Conservation (phyloP, 768 basidiomycete genomes). For the Amanita jacksonii region DNA sequence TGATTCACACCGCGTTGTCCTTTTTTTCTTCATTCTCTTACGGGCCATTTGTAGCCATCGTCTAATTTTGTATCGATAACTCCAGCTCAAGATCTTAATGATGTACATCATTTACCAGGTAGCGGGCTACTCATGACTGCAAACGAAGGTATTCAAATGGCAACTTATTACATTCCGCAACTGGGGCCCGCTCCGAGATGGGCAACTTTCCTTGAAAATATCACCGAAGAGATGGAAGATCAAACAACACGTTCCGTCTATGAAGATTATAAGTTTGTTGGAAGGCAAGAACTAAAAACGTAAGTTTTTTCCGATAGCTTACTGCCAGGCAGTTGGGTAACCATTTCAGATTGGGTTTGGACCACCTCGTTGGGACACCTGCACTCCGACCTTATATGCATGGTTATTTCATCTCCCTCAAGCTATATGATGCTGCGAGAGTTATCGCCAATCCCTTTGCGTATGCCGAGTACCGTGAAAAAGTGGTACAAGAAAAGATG, state of each 20-base stretch:
- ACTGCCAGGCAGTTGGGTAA: too few relatives aligned
- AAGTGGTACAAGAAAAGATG: slow-evolving; percentile 78
- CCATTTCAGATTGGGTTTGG: slow-evolving; percentile 72
- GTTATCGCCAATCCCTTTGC: slow-evolving; percentile 95
- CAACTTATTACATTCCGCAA: slow-evolving; percentile 89
- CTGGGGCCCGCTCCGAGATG: slow-evolving; percentile 94
- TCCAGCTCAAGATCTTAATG: slow-evolving; percentile 81
- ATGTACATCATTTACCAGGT: slow-evolving; percentile 81
- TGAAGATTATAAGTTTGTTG: slow-evolving; percentile 97
- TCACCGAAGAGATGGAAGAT: slow-evolving; percentile 98
- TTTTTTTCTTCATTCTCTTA: slow-evolving; percentile 6
- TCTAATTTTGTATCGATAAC: slow-evolving; percentile 90
- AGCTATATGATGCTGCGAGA: slow-evolving; percentile 91
- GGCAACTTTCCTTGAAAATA: slow-evolving; percentile 96
- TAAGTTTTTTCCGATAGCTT: slow-evolving; percentile 40
- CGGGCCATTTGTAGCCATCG: slow-evolving; percentile 45
- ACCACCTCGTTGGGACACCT: slow-evolving; percentile 90
- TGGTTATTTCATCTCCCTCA: slow-evolving; percentile 94
- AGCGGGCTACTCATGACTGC: slow-evolving; percentile 88
- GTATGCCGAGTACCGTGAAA: slow-evolving; percentile 90
- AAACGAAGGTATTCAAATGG: slow-evolving; percentile 96
- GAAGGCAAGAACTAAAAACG: slow-evolving; percentile 77
- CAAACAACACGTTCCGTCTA: slow-evolving; percentile 71
- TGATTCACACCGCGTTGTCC: slow-evolving; percentile 10
- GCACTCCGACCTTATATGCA: slow-evolving; percentile 99